These are phyloP conservation scores for Xylariales sp. DNA, from an alignment of 2,329 filamentous ascomycete genomes.

Conservation along the genomic window DNA sequence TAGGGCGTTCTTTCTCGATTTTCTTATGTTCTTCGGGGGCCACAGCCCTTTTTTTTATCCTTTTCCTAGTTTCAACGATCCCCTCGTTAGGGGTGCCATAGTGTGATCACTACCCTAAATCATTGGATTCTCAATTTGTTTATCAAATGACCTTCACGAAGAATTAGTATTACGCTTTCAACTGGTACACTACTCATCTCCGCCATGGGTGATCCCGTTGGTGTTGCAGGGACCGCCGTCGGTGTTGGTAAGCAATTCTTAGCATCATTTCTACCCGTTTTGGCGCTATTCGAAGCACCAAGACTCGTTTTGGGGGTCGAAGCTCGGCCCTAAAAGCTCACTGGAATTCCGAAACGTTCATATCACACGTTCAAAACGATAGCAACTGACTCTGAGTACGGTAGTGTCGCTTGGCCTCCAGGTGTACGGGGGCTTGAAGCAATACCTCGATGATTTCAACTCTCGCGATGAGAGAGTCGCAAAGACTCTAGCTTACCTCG, in stretches of 20 bases:
- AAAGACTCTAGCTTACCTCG: slow-evolving; percentile 20
- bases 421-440: slow-evolving; percentile 25
- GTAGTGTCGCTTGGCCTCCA: slow-evolving; percentile 37
- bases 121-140: neutral
- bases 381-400: neutral
- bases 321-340: neutral
- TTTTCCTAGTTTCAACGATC: neutral
- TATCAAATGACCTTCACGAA: neutral
- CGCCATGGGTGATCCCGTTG: slow-evolving; percentile 13
- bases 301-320: neutral
- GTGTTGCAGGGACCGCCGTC: slow-evolving; percentile 6
- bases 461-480: slow-evolving; percentile 21
- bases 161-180: neutral
- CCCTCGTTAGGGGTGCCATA: neutral
- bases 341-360: neutral
- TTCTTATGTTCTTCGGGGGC: neutral
- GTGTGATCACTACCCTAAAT: neutral
- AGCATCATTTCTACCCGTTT: neutral
- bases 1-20: neutral
- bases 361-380: no score
- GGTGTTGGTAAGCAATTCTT: slow-evolving; percentile 9
- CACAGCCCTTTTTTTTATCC: neutral
- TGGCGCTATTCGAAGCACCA: neutral
- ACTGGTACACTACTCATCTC: neutral
- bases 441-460: slow-evolving; percentile 29